phyloP scores from a whole-genome alignment of 1,284 basidiomycete genomes.

The Leccinum solheimii region DNA sequence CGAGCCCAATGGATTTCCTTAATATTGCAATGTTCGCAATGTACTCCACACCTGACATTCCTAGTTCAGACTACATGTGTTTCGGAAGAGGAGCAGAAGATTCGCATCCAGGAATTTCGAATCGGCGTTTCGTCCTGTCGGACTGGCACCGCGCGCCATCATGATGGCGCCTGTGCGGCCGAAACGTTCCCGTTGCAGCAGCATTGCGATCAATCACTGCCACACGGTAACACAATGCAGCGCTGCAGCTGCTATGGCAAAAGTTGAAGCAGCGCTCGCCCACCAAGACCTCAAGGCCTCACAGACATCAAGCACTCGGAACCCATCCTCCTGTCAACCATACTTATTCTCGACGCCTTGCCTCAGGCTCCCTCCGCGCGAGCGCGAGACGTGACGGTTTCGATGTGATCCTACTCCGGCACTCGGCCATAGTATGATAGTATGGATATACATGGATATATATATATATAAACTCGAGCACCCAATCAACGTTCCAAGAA shows the following conservation, averaged over 20 bases:
- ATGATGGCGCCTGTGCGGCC: background rate
- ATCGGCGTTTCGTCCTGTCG: background rate
- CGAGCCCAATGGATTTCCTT: too few relatives aligned
- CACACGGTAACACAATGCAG: background rate
- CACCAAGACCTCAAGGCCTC: background rate
- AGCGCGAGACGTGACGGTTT: background rate
- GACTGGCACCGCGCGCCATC: background rate
- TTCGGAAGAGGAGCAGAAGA: too few relatives aligned
- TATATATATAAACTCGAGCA: background rate
- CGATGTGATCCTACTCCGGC: background rate
- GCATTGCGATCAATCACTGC: background rate
- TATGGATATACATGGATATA: background rate
- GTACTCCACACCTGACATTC: too few relatives aligned
- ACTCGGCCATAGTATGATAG: background rate
- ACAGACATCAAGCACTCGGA: background rate
- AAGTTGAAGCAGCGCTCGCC: background rate
- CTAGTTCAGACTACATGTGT: too few relatives aligned
- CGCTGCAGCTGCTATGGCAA: background rate
- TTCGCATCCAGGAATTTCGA: background rate
- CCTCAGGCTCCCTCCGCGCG: background rate
- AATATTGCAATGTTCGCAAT: too few relatives aligned
- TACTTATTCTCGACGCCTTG: background rate
- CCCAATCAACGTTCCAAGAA: background rate
- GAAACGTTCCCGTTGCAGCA: background rate
- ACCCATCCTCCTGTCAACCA: background rate